Base-by-base conservation (phyloP, 2,329 filamentous ascomycete species). In the Xylaria sp. region DNA sequence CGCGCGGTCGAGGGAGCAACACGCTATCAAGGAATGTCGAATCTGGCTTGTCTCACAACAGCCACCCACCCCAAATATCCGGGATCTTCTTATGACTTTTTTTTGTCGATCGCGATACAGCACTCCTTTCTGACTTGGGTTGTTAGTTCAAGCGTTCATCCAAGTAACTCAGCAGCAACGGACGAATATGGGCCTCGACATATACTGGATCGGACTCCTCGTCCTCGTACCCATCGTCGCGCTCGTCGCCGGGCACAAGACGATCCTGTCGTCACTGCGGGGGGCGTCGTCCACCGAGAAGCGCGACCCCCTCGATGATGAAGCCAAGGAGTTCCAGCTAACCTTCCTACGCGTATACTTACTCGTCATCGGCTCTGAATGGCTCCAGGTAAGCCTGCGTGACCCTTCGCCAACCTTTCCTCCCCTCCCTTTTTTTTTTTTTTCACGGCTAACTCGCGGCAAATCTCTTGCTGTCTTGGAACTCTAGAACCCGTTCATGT, bases 311-410 rank as follows among this genome's bases (percentile, higher is more conserved):
- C 65, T 54, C 27, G 72, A 71, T 18, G 66, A 55, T 9, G 75
- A 73, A 13, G 74, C 74, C 3, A 55, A 51, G 32, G 44, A 64
- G 8, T 75, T 78, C 32, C 69, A 69, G 23, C 58, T 23, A 58
- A 72, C 61, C 4, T 78, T 78, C 63, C 42, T 78, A 48, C 69
- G 67, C 23, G 84, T 86, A 35, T 86, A 85, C 62, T 79, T 82
- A 67, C 78, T 86, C 5, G 82, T 84, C 27, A 85, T 85, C 81
- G 83, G 79, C 60, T 82, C 84, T 9, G 84, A 87, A 75, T 86
- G 84, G 84, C 81, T 87, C 32, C 84, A 86, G 78, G 83, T 82
- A 72, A 72, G 76, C 35, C 48, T 18, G 3, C 13, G 1, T 27
- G 1, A 5, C 10, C 25, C 10, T 13, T 51, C 13, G 2, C 16